Percentiles rank a stretch among this genome's conserved stretches.
These are phyloP conservation scores for Anacardium occidentale DNA, from an alignment of 345 rosid species.

Conservation along the genomic window DNA sequence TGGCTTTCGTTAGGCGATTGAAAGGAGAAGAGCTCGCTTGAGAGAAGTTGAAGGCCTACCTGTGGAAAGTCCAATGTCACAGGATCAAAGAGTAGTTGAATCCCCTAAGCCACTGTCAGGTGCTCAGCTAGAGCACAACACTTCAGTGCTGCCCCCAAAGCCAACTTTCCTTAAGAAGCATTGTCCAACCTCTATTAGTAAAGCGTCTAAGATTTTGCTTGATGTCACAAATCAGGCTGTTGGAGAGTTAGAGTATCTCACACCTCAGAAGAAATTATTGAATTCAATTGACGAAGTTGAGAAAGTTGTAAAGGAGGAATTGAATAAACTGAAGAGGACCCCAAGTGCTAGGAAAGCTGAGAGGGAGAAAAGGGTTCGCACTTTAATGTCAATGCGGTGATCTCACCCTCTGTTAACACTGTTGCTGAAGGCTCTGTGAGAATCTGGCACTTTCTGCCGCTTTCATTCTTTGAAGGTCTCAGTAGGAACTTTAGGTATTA, in stretches of 20 bases:
- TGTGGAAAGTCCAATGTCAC: conserved; percentile 34
- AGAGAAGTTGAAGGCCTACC: conserved; percentile 50
- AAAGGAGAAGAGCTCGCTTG: conserved; percentile 62
- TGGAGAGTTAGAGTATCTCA: conserved; percentile 53
- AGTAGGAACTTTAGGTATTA: no score
- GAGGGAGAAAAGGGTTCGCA: conserved; percentile 57
- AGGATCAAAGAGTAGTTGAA: conserved; percentile 27
- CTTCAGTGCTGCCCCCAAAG: conserved; percentile 41
- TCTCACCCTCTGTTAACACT: conserved; percentile 22
- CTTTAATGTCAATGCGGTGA: conserved; percentile 77
- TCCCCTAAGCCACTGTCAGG: conserved; percentile 31
- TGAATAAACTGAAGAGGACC: conserved; percentile 62
- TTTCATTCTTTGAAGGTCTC: no score
- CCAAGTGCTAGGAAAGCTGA: conserved; percentile 65
- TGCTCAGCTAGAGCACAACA: conserved; percentile 40
- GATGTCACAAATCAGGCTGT: conserved; percentile 41
- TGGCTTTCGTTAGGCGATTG: conserved; percentile 53
- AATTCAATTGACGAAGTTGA: conserved; percentile 73
- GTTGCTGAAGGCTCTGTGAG: conserved; percentile 19
- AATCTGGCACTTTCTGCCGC: no score
- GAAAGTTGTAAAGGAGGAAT: conserved; percentile 69
- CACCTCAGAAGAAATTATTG: conserved; percentile 87
- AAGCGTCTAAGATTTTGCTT: conserved; percentile 53
- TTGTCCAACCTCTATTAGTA: conserved; percentile 48
- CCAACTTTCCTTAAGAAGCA: conserved; percentile 24